Percentiles rank a stretch among this genome's conserved stretches.
These are phyloP conservation scores for Tuber borchii DNA, from an alignment of 495 filamentous ascomycete species.

Conservation along the genomic window DNA sequence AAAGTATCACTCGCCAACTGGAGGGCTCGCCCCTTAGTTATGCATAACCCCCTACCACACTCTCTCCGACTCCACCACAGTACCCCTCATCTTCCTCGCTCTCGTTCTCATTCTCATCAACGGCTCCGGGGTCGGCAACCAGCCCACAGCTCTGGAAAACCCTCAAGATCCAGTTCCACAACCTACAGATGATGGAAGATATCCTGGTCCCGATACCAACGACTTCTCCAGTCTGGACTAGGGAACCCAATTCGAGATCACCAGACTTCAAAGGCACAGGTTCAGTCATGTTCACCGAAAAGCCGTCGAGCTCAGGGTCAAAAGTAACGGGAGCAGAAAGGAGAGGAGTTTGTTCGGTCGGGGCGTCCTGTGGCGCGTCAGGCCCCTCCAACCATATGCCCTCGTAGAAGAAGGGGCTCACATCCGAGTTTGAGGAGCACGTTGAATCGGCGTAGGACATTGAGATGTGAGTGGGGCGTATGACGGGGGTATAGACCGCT, in stretches of 20 bases:
- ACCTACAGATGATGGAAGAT: background rate
- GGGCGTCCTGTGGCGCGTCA: background rate
- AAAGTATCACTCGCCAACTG: background rate
- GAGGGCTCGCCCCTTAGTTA: no score
- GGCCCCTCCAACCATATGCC: background rate
- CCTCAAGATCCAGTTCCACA: background rate
- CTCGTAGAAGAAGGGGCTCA: slow-evolving; percentile 2
- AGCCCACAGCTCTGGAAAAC: background rate
- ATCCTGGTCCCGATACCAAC: background rate
- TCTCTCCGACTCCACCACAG: background rate
- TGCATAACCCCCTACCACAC: background rate
- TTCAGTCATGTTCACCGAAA: background rate
- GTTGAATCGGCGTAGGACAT: background rate
- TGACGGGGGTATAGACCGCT: background rate
- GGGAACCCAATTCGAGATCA: background rate
- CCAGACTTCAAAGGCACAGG: background rate
- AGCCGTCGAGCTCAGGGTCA: background rate
- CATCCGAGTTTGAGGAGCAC: background rate
- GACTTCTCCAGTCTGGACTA: background rate
- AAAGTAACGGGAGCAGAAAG: background rate
- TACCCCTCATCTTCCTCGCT: background rate
- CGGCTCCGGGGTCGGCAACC: background rate
- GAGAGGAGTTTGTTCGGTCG: background rate
- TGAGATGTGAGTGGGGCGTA: background rate
- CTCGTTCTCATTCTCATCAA: background rate